Percentiles rank a stretch among this genome's conserved stretches.
phyloP scores from a whole-genome alignment of 441 rosid species.

The Erodium texanum region DNA sequence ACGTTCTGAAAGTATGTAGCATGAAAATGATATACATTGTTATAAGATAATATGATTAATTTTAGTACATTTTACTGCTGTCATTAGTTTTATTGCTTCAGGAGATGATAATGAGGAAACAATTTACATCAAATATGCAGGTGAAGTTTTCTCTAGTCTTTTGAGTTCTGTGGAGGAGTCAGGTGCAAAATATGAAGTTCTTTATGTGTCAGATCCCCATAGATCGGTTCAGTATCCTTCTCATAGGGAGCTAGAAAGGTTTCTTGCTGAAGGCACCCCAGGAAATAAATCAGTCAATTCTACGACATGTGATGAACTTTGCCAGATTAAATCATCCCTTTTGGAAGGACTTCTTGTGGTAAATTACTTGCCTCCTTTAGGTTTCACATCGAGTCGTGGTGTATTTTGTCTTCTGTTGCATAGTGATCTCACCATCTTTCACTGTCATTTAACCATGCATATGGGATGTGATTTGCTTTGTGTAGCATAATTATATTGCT shows the following conservation, averaged over 20 bases:
- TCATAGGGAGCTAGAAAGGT: conserved; percentile 24
- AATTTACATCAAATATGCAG: neutral
- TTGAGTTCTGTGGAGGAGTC: conserved; percentile 50
- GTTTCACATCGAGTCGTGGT: neutral
- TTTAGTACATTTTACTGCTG: neutral
- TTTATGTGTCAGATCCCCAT: conserved; percentile 70
- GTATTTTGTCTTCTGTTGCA: neutral
- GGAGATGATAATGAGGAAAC: neutral
- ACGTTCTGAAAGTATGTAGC: conserved; percentile 50
- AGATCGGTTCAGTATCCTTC: conserved; percentile 47
- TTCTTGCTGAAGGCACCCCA: neutral
- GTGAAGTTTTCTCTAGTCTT: conserved; percentile 52
- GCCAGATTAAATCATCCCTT: conserved; percentile 7
- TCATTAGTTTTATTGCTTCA: neutral
- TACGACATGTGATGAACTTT: neutral
- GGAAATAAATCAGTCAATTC: neutral
- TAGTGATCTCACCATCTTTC: neutral
- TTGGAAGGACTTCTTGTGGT: conserved; percentile 6
- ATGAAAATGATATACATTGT: neutral
- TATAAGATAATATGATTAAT: neutral
- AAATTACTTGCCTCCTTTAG: neutral
- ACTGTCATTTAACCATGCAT: neutral
- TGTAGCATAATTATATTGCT: neutral
- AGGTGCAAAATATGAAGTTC: conserved; percentile 59
- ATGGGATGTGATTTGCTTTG: neutral